Percentiles rank a stretch among this genome's conserved stretches.
Evolutionary conservation across 495 filamentous ascomycete genomes (phyloP).

Genomic region (Penicillium robsamsonii): DNA sequence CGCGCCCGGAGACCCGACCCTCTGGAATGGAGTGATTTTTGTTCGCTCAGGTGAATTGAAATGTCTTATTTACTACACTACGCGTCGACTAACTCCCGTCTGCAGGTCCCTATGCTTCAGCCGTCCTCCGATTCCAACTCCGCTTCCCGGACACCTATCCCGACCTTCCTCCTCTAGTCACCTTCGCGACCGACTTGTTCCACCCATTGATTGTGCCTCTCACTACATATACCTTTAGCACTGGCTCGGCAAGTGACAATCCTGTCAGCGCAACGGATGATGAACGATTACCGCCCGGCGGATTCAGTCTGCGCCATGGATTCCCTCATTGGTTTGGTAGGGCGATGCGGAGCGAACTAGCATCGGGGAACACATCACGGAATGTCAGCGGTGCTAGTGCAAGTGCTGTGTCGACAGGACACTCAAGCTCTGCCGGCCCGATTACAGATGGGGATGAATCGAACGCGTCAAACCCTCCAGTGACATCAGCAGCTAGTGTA

Average conservation of each 20-base stretch:
- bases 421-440: not conserved
- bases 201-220: conserved; percentile 89
- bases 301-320: conserved; percentile 82
- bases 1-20: conserved; percentile 71
- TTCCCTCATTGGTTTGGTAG: conserved; percentile 85
- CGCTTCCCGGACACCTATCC: conserved; percentile 83
- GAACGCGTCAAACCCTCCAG: not conserved
- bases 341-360: conserved; percentile 30
- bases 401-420: not conserved
- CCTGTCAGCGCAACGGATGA: conserved; percentile 79
- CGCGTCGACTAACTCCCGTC: not conserved
- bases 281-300: conserved; percentile 77
- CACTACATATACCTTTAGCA: conserved; percentile 87
- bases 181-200: conserved; percentile 87
- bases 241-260: conserved; percentile 62
- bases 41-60: conserved; percentile 69
- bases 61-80: not conserved
- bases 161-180: conserved; percentile 73
- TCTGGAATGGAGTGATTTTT: conserved; percentile 90
- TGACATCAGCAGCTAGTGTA: conserved; percentile 4
- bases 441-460: conserved; percentile 4
- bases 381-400: conserved; percentile 37
- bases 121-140: conserved; percentile 86
- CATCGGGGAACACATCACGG: conserved; percentile 35
- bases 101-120: conserved; percentile 80